A percentile compares a stretch with the other conserved stretches of the same genome.
Conservation (phyloP, 495 filamentous ascomycete genomes). For the Xeromyces bisporus region DNA sequence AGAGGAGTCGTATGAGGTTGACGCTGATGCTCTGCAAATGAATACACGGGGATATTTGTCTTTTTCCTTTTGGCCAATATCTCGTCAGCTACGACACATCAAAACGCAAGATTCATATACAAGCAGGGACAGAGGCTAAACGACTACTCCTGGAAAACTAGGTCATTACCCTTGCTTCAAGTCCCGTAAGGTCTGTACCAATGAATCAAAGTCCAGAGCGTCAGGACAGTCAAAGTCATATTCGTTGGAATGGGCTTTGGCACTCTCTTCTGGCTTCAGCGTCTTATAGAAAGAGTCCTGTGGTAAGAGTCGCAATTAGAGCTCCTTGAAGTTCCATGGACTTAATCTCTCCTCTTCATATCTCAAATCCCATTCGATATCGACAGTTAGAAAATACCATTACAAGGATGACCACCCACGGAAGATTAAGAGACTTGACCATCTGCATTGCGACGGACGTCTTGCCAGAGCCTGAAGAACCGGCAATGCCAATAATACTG, state of each 20-base stretch:
- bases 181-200: slow-evolving; percentile 66
- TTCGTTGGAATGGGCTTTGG: slow-evolving; percentile 66
- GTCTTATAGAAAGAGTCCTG: slow-evolving; percentile 96
- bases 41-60: slow-evolving; percentile 86
- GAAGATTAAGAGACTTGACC: slow-evolving; percentile 72
- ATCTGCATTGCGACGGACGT: slow-evolving; percentile 90
- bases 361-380: too few relatives aligned
- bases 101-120: too few relatives aligned
- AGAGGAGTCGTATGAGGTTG: slow-evolving; percentile 63
- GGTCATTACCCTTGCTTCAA: slow-evolving; percentile 71
- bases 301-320: slow-evolving; percentile 9
- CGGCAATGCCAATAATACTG: slow-evolving; percentile 90
- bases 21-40: slow-evolving; percentile 81
- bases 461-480: slow-evolving; percentile 92
- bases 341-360: too few relatives aligned
- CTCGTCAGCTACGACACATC: slow-evolving; percentile 3
- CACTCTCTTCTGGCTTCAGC: slow-evolving; percentile 54
- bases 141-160: too few relatives aligned
- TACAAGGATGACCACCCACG: slow-evolving; percentile 93
- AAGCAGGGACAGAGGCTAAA: too few relatives aligned
- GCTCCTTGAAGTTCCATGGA: too few relatives aligned
- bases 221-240: slow-evolving; percentile 92
- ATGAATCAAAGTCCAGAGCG: slow-evolving; percentile 83
- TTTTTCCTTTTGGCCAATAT: slow-evolving; percentile 47
- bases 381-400: slow-evolving; percentile 57